Evolutionary conservation across 2,329 filamentous ascomycete species (phyloP), one percentile per base, ranked within the genome.

Genomic region (Colletotrichum lindemuthianum): DNA sequence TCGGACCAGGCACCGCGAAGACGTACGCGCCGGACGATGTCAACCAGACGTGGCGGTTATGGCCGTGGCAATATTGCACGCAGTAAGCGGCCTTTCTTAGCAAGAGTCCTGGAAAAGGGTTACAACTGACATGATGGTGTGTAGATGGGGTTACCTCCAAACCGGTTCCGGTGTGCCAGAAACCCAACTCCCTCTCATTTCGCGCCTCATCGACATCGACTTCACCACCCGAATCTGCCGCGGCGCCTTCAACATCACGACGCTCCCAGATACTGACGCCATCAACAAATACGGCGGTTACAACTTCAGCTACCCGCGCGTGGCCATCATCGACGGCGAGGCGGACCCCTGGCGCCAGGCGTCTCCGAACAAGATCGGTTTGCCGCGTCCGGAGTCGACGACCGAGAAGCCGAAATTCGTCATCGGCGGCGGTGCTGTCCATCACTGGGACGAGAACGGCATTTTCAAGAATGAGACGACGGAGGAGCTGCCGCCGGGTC

Each of bases 251-350:
- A 90, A 90, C 77, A 88, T 94, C 70, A 87, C 85, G 0, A 75
- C 79, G 0, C 85, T 84, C 0, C 85, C 92, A 0, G 81, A 93
- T 54, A 78, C 90, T 0, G 82, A 87, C 1, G 80, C 81, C 1
- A 88, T 96, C 75, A 96, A 96, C 80, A 88, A 90, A 72, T 90
- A 91, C 68, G 93, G 93, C 41, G 91, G 88, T 10, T 91, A 88
- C 75, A 79, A 86, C 72, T 89, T 96, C 70, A 84, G 85, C 43
- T 93, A 92, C 73, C 86, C 89, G 1, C 89, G 92, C 2, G 84
- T 97, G 1, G 93, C 93, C 2, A 84, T 92, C 54, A 81, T 97
- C 44, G 92, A 93, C 65, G 92, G 92, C 37, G 86, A 92, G 67
- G 86, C 87, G 59, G 93, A 96, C 72, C 92, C 92, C 0, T 97